A percentile compares a stretch with the other conserved stretches of the same genome.
Conservation (phyloP, 495 filamentous ascomycete species). For the Rusavskia elegans region DNA sequence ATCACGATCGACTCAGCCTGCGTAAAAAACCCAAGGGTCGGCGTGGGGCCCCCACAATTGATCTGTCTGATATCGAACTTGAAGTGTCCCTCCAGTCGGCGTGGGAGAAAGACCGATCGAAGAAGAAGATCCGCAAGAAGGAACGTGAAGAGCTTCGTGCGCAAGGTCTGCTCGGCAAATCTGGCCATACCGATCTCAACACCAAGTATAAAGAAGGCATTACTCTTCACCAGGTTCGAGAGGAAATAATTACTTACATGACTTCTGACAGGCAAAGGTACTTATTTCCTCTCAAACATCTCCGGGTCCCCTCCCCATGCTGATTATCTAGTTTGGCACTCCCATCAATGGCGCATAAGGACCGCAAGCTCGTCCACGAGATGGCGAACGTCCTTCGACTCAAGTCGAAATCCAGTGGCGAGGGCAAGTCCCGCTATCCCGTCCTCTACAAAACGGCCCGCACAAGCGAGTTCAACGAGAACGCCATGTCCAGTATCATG, state of each 20-base stretch:
- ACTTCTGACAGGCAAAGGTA: conserved; percentile 47
- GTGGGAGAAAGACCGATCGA: conserved; percentile 65
- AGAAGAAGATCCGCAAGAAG: conserved; percentile 66
- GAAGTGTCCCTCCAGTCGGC: conserved; percentile 39
- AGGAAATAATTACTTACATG: conserved; percentile 58
- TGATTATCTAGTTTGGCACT: conserved; percentile 44
- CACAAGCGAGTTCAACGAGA: conserved; percentile 38
- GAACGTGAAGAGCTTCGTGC: conserved; percentile 64
- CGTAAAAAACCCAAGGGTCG: conserved; percentile 41
- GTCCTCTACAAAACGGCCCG: conserved; percentile 56
- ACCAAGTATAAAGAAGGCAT: conserved; percentile 62
- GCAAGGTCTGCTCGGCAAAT: conserved; percentile 60
- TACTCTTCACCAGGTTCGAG: conserved; percentile 49
- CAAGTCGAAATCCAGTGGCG: conserved; percentile 73
- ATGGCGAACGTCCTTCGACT: conserved; percentile 53
- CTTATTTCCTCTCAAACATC: conserved; percentile 4
- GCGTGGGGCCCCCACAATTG: conserved; percentile 27
- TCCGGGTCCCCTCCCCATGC: neutral
- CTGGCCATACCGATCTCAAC: conserved; percentile 46
- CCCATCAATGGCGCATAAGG: conserved; percentile 67
- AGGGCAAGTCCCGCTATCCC: conserved; percentile 55
- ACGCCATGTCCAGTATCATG: conserved; percentile 24
- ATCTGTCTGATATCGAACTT: conserved; percentile 62
- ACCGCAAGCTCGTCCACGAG: conserved; percentile 63
- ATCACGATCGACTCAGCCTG: conserved; percentile 51